Percentiles rank a stretch among this genome's conserved stretches.
These are phyloP conservation scores for Aspergillus fumigatiaffinis DNA, from an alignment of 2,329 filamentous ascomycete species.

Conservation along the genomic window DNA sequence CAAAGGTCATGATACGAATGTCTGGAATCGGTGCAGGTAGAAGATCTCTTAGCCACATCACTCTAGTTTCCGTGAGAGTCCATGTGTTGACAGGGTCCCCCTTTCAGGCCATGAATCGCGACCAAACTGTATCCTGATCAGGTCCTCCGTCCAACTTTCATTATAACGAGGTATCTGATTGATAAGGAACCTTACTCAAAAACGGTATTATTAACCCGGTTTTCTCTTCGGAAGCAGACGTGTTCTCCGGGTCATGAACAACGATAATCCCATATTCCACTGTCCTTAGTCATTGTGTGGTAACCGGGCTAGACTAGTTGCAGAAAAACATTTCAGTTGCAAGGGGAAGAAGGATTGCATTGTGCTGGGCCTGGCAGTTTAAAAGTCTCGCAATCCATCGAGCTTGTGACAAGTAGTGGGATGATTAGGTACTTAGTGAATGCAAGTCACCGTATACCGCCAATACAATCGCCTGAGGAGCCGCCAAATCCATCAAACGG, in stretches of 20 bases:
- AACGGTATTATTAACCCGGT: neutral
- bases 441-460: too few species aligned
- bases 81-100: conserved; percentile 7
- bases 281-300: neutral
- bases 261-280: conserved; percentile 1
- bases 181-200: neutral
- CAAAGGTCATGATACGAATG: conserved; percentile 10
- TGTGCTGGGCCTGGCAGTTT: too few species aligned
- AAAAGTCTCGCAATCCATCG: too few species aligned
- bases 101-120: conserved; percentile 9
- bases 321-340: too few species aligned
- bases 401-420: too few species aligned
- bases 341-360: too few species aligned
- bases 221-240: neutral
- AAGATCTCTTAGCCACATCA: conserved; percentile 9
- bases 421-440: too few species aligned
- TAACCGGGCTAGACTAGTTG: too few species aligned
- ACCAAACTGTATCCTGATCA: conserved; percentile 2
- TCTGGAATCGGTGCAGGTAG: conserved; percentile 7
- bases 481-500: too few species aligned
- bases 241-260: neutral
- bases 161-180: neutral
- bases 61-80: conserved; percentile 5
- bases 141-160: neutral
- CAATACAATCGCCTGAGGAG: too few species aligned